These are phyloP conservation scores for Pseudocercospora fuligena DNA, from an alignment of 2,329 filamentous ascomycete genomes.

Conservation along the genomic window DNA sequence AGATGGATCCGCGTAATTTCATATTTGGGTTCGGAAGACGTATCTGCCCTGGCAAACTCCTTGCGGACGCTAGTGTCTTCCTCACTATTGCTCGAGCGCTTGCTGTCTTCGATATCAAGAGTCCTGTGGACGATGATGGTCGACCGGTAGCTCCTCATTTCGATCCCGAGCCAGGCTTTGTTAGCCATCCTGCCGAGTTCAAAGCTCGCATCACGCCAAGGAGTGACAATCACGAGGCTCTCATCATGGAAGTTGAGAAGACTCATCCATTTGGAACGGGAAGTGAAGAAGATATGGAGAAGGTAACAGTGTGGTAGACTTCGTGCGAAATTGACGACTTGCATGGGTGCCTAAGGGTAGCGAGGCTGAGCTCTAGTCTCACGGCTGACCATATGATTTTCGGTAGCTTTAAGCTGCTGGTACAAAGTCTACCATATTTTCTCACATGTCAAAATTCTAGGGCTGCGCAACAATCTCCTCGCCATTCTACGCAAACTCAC, in stretches of 20 bases:
- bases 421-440: no score
- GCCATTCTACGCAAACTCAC: no score
- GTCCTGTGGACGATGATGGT: background rate
- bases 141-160: background rate
- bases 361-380: no score
- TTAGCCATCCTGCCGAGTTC: background rate
- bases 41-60: background rate
- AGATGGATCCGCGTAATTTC: background rate
- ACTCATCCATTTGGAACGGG: background rate
- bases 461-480: no score
- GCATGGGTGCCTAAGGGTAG: no score
- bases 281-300: background rate
- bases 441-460: no score
- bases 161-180: background rate
- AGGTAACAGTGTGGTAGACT: background rate
- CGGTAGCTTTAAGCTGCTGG: no score
- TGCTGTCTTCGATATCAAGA: background rate
- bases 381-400: no score
- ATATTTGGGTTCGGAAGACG: background rate
- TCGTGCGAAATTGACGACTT: no score
- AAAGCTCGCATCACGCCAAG: background rate
- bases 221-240: background rate
- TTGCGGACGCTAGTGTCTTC: background rate
- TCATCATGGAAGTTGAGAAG: background rate
- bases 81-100: background rate